Conservation (phyloP, 2,329 filamentous ascomycete species). For the Bimuria novae-zelandiae region DNA sequence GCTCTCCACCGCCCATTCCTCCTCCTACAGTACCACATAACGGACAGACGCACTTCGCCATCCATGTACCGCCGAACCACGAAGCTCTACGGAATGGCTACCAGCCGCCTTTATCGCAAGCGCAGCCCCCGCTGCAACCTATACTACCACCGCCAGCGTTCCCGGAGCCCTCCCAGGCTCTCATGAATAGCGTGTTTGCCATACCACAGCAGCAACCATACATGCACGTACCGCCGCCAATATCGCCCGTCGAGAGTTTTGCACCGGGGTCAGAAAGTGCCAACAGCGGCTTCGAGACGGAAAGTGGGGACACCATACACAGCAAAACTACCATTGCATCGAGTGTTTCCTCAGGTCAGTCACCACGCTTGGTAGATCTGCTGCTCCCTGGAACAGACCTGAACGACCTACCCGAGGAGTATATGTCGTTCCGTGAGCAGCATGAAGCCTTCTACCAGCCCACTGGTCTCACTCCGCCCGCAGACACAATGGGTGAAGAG, state of each 20-base stretch:
- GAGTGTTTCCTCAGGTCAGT: slow-evolving; percentile 50
- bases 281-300: slow-evolving; percentile 46
- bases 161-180: slow-evolving; percentile 15
- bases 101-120: slow-evolving; percentile 18
- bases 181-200: slow-evolving; percentile 14
- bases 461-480: slow-evolving; percentile 33
- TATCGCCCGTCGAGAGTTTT: slow-evolving; percentile 38
- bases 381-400: slow-evolving; percentile 56
- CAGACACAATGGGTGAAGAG: slow-evolving; percentile 50
- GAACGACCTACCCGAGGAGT: slow-evolving; percentile 48
- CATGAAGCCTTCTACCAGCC: slow-evolving; percentile 43
- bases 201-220: slow-evolving; percentile 29
- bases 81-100: slow-evolving; percentile 14
- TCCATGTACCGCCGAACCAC: slow-evolving; percentile 9
- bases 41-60: background rate
- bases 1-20: slow-evolving; percentile 1
- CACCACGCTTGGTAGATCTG: slow-evolving; percentile 55
- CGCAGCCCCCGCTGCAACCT: slow-evolving; percentile 15
- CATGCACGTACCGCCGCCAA: slow-evolving; percentile 27
- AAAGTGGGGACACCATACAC: slow-evolving; percentile 30
- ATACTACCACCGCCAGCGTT: slow-evolving; percentile 18
- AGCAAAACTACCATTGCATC: slow-evolving; percentile 38
- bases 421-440: slow-evolving; percentile 38
- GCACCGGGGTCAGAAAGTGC: slow-evolving; percentile 43
- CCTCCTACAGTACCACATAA: background rate